Evolutionary conservation across 345 rosid genomes (phyloP).

Genomic region (Brassica rapa): DNA sequence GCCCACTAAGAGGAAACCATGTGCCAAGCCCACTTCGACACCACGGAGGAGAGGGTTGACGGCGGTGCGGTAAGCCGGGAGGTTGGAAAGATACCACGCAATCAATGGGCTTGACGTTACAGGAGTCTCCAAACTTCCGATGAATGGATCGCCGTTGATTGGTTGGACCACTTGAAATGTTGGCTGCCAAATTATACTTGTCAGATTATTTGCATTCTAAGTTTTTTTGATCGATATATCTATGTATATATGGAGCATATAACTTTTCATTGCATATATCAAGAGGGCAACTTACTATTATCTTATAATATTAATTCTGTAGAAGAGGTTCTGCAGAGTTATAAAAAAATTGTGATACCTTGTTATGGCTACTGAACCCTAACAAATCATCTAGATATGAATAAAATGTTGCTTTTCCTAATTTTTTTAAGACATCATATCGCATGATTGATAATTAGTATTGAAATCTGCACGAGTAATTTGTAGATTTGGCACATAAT

Average conservation of each 20-base stretch:
- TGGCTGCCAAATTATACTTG: conserved; percentile 49
- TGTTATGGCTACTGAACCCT: neutral
- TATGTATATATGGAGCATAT: neutral
- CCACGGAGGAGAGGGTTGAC: conserved; percentile 94
- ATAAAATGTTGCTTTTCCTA: neutral
- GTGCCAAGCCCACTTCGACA: conserved; percentile 83
- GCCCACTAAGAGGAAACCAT: conserved; percentile 82
- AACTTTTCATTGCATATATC: neutral
- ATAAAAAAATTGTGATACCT: neutral
- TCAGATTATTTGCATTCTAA: neutral
- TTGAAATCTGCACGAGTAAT: neutral
- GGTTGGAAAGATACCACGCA: conserved; percentile 96
- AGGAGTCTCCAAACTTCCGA: conserved; percentile 95
- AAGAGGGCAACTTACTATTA: neutral
- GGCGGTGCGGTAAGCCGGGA: conserved; percentile 90
- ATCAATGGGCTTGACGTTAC: conserved; percentile 89
- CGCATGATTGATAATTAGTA: neutral
- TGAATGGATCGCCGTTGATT: conserved; percentile 96
- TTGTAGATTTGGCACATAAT: neutral
- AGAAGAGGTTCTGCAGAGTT: neutral
- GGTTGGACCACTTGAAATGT: conserved; percentile 94
- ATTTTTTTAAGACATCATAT: neutral
- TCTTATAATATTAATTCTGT: neutral
- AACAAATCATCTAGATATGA: neutral
- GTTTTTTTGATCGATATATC: neutral